Evolutionary conservation across 345 rosid genomes (phyloP), one percentile per base, ranked within the genome.

Genomic region (Acer yangbiense): DNA sequence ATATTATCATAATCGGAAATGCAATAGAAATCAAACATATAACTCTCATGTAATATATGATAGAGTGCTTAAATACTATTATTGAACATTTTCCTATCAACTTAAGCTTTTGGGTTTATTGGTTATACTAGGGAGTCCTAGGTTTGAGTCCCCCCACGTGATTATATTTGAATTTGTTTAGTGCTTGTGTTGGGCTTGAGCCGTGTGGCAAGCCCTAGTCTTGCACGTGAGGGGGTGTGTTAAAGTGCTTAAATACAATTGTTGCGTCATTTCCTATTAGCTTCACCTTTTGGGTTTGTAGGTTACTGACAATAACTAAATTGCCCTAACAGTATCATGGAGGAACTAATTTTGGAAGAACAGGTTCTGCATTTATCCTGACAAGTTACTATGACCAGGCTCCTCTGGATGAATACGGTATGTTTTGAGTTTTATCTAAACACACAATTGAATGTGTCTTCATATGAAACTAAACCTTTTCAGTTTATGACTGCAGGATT

Each of bases 361-460:
- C 80, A 63, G 82, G 88, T 4, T 79, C 92, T 48, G 83, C 85
- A 67, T 89, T 81, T 65, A 74, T 83, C 58, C 69, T 79, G 3
- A 79, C 92, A 0, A 73, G 85, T 81, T 89, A 89, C 74, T 89
- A 89, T 16, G 92, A 89, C 81, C 83, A 82, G 78, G 92, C 92
- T 54, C 92, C 92, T 14, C 79, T 89, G 25, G 92, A 89, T 65
- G 92, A 89, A 52, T 89, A 85, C 63, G 92, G 92, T 89, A 73
- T 20, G 82, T 65, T 32, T 18, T 9, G 18, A 29, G 39, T 20
- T 29, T 32, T 29, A 48, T 50, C 64, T 32, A 29, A 50, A 9
- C 20, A 7, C 63, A 65, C 55, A 20, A 35, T 50, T 65, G 18
- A 18, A 32, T n/a, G 58, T 27, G 9, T 10, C 65, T 64, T 17